Conservation (phyloP, 306 rosid species). For the Ormosia emarginata region DNA sequence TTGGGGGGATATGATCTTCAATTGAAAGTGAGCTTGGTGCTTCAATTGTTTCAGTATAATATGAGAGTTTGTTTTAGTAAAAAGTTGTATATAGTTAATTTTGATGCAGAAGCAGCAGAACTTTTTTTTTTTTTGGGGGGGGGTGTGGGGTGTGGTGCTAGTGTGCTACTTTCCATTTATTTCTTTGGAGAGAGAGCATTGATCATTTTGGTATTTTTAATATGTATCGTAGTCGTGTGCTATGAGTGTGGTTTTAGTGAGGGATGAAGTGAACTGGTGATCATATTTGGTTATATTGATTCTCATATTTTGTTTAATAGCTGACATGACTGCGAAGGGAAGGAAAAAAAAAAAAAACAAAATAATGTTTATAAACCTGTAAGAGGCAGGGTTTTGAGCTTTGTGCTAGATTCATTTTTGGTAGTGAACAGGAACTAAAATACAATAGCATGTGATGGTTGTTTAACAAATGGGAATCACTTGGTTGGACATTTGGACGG, state of each 20-base stretch:
- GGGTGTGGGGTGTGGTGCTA: too few relatives aligned
- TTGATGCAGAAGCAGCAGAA: not conserved
- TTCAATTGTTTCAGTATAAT: not conserved
- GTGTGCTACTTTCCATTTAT: not conserved
- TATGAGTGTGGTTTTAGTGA: not conserved
- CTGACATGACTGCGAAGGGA: not conserved
- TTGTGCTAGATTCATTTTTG: not conserved
- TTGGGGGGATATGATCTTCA: not conserved
- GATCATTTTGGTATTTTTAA: not conserved
- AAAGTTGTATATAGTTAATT: not conserved
- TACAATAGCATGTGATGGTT: not conserved
- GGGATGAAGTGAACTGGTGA: not conserved
- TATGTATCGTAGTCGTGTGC: not conserved
- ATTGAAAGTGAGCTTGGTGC: slow-evolving; percentile 3
- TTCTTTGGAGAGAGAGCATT: not conserved
- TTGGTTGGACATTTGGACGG: not conserved
- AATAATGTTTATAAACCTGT: slow-evolving; percentile 1
- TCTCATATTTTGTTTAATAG: not conserved
- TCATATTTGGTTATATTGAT: not conserved
- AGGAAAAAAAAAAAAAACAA: not conserved
- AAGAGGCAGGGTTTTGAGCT: not conserved
- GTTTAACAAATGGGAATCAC: not conserved
- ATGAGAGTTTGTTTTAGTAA: not conserved
- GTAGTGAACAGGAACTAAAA: not conserved
- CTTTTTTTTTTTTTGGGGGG: not conserved